A percentile compares a stretch with the other conserved stretches of the same genome.
Evolutionary conservation across 108 stramenopile species (phyloP).

Genomic region (Parmales sp.): DNA sequence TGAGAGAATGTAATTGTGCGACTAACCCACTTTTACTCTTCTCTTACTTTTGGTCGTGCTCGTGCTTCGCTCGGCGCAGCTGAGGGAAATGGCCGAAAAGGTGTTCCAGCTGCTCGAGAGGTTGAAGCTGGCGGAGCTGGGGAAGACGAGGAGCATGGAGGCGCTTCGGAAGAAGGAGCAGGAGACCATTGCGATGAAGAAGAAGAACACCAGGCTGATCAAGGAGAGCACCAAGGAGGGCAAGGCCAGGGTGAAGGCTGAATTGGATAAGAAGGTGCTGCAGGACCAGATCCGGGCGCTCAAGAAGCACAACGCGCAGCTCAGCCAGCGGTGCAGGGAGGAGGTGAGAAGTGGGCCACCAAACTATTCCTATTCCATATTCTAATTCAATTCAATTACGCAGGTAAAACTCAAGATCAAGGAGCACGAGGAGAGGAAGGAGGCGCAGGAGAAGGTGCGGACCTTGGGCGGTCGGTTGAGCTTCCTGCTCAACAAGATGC

Average conservation of each 20-base stretch:
- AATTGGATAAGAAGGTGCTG: slow-evolving; percentile 46
- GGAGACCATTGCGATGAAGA: slow-evolving; percentile 54
- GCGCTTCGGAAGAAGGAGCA: slow-evolving; percentile 62
- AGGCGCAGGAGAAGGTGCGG: slow-evolving; percentile 54
- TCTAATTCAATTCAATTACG: too few species aligned
- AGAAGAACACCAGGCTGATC: slow-evolving; percentile 50
- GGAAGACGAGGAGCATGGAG: slow-evolving; percentile 69
- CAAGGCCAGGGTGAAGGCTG: slow-evolving; percentile 51
- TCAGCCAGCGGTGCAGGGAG: slow-evolving; percentile 48
- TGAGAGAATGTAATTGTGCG: too few species aligned
- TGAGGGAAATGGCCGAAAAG: slow-evolving; percentile 76
- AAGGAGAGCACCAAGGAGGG: slow-evolving; percentile 59
- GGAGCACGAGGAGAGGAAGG: slow-evolving; percentile 51
- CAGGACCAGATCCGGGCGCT: slow-evolving; percentile 60
- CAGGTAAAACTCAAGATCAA: slow-evolving; percentile 43
- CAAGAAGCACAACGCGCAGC: slow-evolving; percentile 61
- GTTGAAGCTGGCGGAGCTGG: slow-evolving; percentile 68
- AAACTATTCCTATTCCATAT: too few species aligned
- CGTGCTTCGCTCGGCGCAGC: too few species aligned
- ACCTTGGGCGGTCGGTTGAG: slow-evolving; percentile 54
- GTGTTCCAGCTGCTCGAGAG: slow-evolving; percentile 74
- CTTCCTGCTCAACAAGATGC: slow-evolving; percentile 65
- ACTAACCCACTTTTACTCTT: too few species aligned
- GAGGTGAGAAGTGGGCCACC: too few species aligned
- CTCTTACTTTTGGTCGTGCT: too few species aligned